Percentiles rank a stretch among this genome's conserved stretches.
Evolutionary conservation across 805 yeast species (phyloP).

Genomic region (Saccharomyces kudriavzevii): DNA sequence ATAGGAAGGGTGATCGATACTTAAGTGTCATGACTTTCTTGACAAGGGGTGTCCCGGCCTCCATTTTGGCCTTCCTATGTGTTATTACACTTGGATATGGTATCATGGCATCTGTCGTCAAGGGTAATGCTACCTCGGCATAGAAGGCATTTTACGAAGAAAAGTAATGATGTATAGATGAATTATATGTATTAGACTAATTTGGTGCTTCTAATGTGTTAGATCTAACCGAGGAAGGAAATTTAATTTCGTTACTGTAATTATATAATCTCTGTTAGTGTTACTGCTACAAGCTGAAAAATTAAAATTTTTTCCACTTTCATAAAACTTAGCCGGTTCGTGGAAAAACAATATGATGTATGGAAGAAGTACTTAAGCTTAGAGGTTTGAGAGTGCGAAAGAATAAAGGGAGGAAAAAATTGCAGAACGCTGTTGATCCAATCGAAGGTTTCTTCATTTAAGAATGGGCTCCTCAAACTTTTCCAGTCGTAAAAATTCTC

Average conservation of each 20-base stretch:
- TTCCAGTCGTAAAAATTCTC: neutral
- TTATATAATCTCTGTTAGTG: neutral
- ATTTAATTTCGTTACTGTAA: too few relatives aligned
- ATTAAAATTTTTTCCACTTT: neutral
- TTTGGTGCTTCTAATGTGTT: neutral
- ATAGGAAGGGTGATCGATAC: conserved; percentile 79
- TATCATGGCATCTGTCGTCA: conserved; percentile 41
- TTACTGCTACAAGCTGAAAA: neutral
- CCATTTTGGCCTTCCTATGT: conserved; percentile 59
- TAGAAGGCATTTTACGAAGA: neutral
- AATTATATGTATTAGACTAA: neutral
- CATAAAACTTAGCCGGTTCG: neutral
- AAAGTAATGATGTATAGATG: neutral
- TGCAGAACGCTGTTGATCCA: neutral
- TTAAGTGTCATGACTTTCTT: conserved; percentile 73
- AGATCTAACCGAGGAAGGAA: neutral
- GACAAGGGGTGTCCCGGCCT: conserved; percentile 80
- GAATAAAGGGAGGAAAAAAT: neutral
- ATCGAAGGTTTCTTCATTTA: neutral
- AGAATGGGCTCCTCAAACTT: neutral
- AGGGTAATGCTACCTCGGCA: conserved; percentile 3
- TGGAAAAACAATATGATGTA: neutral
- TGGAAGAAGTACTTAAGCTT: neutral
- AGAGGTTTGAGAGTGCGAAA: neutral
- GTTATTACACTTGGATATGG: conserved; percentile 73